Base-by-base conservation (phyloP, 2,329 filamentous ascomycete genomes). In the Fusarium annulatum region DNA sequence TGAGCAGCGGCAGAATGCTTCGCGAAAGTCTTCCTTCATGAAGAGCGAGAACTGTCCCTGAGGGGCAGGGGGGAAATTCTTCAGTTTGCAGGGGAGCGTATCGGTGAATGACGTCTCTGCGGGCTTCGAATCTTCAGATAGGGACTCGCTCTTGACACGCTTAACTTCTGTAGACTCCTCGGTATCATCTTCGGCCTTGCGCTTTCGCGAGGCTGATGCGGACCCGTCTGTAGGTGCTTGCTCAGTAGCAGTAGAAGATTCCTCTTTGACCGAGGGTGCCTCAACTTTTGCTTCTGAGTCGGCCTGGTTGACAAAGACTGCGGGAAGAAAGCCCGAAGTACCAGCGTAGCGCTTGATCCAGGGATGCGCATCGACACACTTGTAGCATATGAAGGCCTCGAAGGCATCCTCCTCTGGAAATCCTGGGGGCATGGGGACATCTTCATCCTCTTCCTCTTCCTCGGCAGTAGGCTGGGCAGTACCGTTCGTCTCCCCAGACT, bases 341-440 rank as follows among this genome's bases (percentile, higher is more conserved):
- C 93, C 92, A 10, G 94, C 95, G 80, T 98, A 98, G 72, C 87
- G 87, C 84, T 96, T 97, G 81, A 98, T 92, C 96, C 96, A 99
- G 0, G 95, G 94, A 76, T 95, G 90, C 3, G 94, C 90, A 45
- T 95, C 91, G 19, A 97, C 88, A 77, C 96, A 99, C 80, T 97
- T 97, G 85, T 96, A 97, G 85, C 96, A 99, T 42, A 99, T 88
- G 78, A 98, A 93, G 34, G 92, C 90, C 60, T 97, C 94, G 74
- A 99, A 99, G 36, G 93, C 91, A 34, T 97, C 94, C 77, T 98
- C 96, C 0, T 88, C 87, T 0, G 96, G 96, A 75, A 99, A 99
- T 2, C 94, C 94, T 1, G 93, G 90, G 1, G 96, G 96, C 62
- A 94, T 85, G 2, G 94, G 93, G 1, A 89, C 85, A 8, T 91